Evolutionary conservation across 768 basidiomycete species (phyloP), one percentile per base, ranked within the genome.

Genomic region (Mycena maculata): DNA sequence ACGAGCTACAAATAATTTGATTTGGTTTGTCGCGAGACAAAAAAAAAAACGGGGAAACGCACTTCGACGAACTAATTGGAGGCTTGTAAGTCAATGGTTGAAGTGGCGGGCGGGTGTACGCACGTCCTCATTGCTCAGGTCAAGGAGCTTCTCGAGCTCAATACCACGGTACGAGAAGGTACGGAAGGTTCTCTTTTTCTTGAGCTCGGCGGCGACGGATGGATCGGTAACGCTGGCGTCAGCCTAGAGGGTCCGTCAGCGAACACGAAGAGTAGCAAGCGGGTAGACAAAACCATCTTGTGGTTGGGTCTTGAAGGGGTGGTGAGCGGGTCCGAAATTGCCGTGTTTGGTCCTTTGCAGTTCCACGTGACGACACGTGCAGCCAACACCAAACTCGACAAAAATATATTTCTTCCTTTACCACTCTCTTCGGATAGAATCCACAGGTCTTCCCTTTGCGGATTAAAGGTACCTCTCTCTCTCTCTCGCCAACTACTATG

Each of bases 101-200:
- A n/a, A 25, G 27, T 39, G 56, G 22, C 20, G 31, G 42, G 27
- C 41, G 18, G 49, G 49, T 22, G 16, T 11, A 87, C 93, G 73
- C 80, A 96, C 96, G 77, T 96, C 95, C 79, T 99, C 96, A 74
- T 96, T 98, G 85, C 83, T 88, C 85, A 99, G 81, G 81, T 99
- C 98, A 74, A 99, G 85, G 80, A 99, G 94, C 84, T 98, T 95
- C 80, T 98, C 96, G 74, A 99, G 93, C 87, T 97, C 96, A 75
- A 99, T 84, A 75, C 98, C 98, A 77, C 98, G 93, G 90, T 96
- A 99, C 38, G 94, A 94, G 87, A 97, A 99, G 76, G 97, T 98
- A 77, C 95, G 93, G 93, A 99, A 99, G 65, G 95, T 96, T 77
- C 98, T 87, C 90, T 91, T 96, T 88, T 96, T 96, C 92, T 98